Percentiles rank a stretch among this genome's conserved stretches.
phyloP scores from a whole-genome alignment of 1,284 basidiomycete genomes.

The Boletellus sp. region DNA sequence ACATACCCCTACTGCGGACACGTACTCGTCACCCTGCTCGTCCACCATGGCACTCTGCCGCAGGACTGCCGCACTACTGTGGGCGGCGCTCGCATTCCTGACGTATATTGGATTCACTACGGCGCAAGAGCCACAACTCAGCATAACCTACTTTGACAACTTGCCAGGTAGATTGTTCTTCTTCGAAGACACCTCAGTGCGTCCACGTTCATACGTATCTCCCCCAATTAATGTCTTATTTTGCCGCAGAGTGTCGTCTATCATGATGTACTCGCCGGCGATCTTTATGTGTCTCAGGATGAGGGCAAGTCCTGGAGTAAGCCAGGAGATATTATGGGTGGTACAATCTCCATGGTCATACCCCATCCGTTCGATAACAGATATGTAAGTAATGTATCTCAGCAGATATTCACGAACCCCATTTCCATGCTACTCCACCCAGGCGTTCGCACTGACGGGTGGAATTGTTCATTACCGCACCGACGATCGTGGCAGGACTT shows the following conservation, averaged over 20 bases:
- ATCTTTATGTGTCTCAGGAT: conserved; percentile 79
- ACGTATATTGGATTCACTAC: conserved; percentile 22
- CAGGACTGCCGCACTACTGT: conserved; percentile 35
- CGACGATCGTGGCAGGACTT: conserved; percentile 79
- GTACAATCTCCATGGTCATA: conserved; percentile 71
- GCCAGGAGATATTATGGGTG: conserved; percentile 60
- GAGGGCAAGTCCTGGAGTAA: conserved; percentile 84
- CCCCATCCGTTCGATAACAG: conserved; percentile 84
- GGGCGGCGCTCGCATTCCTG: conserved; percentile 29
- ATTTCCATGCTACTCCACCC: not conserved
- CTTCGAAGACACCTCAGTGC: conserved; percentile 86
- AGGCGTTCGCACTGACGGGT: conserved; percentile 84
- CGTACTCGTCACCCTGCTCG: conserved; percentile 10
- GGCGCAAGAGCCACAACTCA: conserved; percentile 41
- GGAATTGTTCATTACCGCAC: conserved; percentile 79
- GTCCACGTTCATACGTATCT: conserved; percentile 21
- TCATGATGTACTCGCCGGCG: conserved; percentile 70
- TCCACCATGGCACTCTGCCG: conserved; percentile 37
- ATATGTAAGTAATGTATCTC: conserved; percentile 47
- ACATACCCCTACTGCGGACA: conserved; percentile 12
- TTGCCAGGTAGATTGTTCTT: conserved; percentile 85
- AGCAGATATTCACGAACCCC: not conserved
- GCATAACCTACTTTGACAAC: conserved; percentile 57
- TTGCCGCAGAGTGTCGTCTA: conserved; percentile 68
- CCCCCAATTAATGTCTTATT: not conserved